phyloP scores from a whole-genome alignment of 2,329 filamentous ascomycete genomes.

The Diplodia corticola region DNA sequence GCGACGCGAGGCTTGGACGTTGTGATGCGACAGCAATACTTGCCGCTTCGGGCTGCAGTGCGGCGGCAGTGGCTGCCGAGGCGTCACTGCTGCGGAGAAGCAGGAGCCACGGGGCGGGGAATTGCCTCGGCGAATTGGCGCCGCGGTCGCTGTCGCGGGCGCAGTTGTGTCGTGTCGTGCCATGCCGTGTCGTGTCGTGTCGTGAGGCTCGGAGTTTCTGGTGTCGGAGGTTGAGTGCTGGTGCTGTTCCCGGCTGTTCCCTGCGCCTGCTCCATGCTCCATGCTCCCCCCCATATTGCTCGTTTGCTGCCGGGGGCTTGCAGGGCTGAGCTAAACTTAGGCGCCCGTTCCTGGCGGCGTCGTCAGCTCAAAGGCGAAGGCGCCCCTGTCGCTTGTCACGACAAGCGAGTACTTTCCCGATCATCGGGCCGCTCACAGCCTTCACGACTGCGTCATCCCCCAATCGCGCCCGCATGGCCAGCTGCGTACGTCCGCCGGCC shows the following conservation, averaged over 20 bases:
- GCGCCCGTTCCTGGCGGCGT: not conserved
- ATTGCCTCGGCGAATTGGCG: not conserved
- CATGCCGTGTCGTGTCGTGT: not conserved
- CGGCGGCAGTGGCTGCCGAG: not conserved
- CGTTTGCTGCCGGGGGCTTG: not conserved
- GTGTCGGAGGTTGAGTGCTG: constrained; percentile 1
- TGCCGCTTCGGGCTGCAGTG: not conserved
- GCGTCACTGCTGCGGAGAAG: constrained; percentile 4
- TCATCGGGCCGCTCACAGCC: not conserved
- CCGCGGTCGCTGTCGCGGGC: too few species aligned
- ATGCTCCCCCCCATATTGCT: not conserved
- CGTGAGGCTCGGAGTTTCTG: not conserved
- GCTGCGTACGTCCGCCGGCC: not conserved
- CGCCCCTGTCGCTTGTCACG: not conserved
- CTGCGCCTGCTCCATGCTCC: too few species aligned
- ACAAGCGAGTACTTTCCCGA: not conserved
- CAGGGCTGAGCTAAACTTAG: constrained; percentile 15
- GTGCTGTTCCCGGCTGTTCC: too few species aligned
- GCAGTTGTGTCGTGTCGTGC: not conserved
- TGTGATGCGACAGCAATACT: not conserved
- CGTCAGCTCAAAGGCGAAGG: not conserved
- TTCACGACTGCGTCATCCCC: not conserved
- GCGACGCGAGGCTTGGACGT: not conserved
- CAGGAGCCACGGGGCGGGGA: not conserved
- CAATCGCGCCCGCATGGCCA: not conserved